A percentile compares a stretch with the other conserved stretches of the same genome.
Evolutionary conservation across 2,329 filamentous ascomycete genomes (phyloP).

Genomic region (Didymella arachidicola): DNA sequence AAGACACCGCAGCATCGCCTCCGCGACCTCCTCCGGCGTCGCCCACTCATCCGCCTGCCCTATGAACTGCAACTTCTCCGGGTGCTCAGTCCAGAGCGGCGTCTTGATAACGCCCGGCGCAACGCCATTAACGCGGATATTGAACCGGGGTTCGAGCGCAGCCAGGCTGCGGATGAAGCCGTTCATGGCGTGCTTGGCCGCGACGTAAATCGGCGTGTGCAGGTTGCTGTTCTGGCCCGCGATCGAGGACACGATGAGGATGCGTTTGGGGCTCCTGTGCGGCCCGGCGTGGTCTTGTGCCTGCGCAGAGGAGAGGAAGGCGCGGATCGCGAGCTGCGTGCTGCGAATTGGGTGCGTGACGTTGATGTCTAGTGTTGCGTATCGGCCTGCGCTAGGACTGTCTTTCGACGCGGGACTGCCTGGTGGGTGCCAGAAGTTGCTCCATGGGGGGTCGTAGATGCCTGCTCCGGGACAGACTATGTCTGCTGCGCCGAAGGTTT

Average conservation of each 20-base stretch:
- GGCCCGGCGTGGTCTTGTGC: slow-evolving; percentile 39
- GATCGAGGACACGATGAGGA: slow-evolving; percentile 56
- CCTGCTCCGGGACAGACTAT: slow-evolving; percentile 60
- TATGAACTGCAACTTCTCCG: slow-evolving; percentile 65
- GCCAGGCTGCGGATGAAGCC: slow-evolving; percentile 61
- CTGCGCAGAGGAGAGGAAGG: slow-evolving; percentile 50
- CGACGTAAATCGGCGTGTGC: slow-evolving; percentile 54
- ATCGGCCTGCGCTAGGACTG: slow-evolving; percentile 33
- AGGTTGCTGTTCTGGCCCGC: slow-evolving; percentile 54
- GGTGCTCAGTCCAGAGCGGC: slow-evolving; percentile 68
- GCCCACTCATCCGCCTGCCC: slow-evolving; percentile 62
- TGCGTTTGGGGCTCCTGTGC: slow-evolving; percentile 51
- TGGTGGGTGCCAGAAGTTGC: slow-evolving; percentile 60
- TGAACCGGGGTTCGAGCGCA: slow-evolving; percentile 57
- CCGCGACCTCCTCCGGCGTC: slow-evolving; percentile 66
- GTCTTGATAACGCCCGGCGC: slow-evolving; percentile 69
- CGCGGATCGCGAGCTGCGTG: slow-evolving; percentile 57
- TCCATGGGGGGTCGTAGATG: slow-evolving; percentile 58
- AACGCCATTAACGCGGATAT: slow-evolving; percentile 66
- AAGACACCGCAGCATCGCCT: slow-evolving; percentile 64
- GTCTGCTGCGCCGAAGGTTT: slow-evolving; percentile 51
- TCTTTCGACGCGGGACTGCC: slow-evolving; percentile 50
- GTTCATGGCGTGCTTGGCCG: slow-evolving; percentile 56
- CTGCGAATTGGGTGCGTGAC: slow-evolving; percentile 57
- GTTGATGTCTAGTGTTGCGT: slow-evolving; percentile 56